Percentiles rank a stretch among this genome's conserved stretches.
These are phyloP conservation scores for Betula pendula DNA, from an alignment of 306 rosid genomes.

Conservation along the genomic window DNA sequence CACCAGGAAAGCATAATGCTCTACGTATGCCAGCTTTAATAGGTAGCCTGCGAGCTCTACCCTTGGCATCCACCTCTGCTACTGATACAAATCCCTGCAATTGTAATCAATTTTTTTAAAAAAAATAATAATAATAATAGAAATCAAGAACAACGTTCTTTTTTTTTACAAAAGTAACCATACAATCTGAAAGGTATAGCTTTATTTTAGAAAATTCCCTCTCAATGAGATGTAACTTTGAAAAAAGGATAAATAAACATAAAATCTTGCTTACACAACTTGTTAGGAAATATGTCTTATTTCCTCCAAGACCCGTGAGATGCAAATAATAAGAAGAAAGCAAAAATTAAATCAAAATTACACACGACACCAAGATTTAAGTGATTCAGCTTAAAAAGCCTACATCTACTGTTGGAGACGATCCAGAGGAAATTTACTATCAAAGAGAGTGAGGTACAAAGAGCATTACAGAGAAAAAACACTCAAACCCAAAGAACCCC, in stretches of 20 bases:
- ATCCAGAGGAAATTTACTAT: too few species aligned
- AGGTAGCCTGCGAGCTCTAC: conserved; percentile 69
- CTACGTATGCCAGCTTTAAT: conserved; percentile 72
- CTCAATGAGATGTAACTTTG: conserved; percentile 8
- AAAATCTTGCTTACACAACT: conserved; percentile 8
- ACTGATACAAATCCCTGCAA: conserved; percentile 72
- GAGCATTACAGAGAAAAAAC: too few species aligned
- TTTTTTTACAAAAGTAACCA: background rate
- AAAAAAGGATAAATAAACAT: background rate
- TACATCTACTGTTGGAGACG: too few species aligned
- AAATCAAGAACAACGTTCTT: conserved; percentile 15
- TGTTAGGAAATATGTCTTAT: too few species aligned
- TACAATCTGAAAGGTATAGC: conserved; percentile 1
- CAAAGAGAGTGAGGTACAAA: too few species aligned
- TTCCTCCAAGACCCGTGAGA: too few species aligned
- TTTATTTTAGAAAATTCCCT: background rate
- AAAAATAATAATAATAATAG: conserved; percentile 19
- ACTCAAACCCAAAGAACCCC: too few species aligned
- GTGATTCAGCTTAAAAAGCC: too few species aligned
- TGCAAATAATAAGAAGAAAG: too few species aligned
- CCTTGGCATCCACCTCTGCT: conserved; percentile 79
- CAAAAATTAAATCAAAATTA: too few species aligned
- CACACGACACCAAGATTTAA: too few species aligned
- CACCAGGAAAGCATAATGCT: conserved; percentile 89
- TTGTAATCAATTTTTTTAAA: background rate